Evolutionary conservation across 768 basidiomycete genomes (phyloP).

Genomic region (Mycena albidolilacea): DNA sequence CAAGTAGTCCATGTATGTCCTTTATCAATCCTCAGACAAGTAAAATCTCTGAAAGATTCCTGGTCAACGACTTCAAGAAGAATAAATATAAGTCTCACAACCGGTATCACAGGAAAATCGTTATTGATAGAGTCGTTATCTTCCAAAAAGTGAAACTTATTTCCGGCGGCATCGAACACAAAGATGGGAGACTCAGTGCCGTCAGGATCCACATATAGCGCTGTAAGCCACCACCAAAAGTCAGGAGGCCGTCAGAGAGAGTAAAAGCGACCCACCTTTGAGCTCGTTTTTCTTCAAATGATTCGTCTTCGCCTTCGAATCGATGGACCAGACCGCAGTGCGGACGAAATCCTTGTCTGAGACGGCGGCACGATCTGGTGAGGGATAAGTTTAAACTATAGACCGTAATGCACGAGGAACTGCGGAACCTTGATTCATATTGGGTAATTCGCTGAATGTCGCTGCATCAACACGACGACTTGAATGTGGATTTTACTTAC

Average conservation of each 20-base stretch:
- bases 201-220: conserved; percentile 25
- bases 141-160: conserved; percentile 29
- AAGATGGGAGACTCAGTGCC: conserved; percentile 13
- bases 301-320: conserved; percentile 1
- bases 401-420: not conserved
- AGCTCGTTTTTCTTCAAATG: conserved; percentile 11
- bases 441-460: conserved; percentile 8
- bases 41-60: conserved; percentile 21
- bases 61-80: not conserved
- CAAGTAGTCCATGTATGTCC: not conserved
- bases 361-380: not conserved
- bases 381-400: not conserved
- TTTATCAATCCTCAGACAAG: conserved; percentile 21
- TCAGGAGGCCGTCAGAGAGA: not conserved
- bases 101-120: conserved; percentile 9
- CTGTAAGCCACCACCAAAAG: not conserved
- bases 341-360: conserved; percentile 6
- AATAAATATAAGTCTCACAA: conserved; percentile 3
- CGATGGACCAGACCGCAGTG: conserved; percentile 25
- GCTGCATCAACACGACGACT: not conserved
- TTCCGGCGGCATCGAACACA: conserved; percentile 20
- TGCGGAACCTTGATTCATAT: conserved; percentile 13
- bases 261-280: conserved; percentile 4
- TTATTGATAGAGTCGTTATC: conserved; percentile 10
- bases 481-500: conserved; percentile 8